These are phyloP conservation scores for Lepidium didymum DNA, from an alignment of 345 rosid genomes.

Conservation along the genomic window DNA sequence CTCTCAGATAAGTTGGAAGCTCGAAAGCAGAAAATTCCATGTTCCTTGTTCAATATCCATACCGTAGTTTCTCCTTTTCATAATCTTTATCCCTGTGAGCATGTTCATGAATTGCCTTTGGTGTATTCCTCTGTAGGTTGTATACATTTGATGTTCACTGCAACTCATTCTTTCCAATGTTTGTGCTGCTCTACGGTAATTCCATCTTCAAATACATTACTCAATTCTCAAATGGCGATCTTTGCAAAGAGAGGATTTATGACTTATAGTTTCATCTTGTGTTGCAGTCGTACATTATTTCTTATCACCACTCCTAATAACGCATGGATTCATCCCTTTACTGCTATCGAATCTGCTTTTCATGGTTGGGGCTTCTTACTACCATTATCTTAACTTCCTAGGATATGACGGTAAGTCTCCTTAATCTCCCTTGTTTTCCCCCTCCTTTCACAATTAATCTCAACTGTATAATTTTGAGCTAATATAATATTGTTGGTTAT, in stretches of 20 bases:
- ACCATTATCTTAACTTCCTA: conserved; percentile 96
- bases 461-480: background rate
- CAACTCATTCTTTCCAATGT: conserved; percentile 99
- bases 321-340: conserved; percentile 85
- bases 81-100: background rate
- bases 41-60: background rate
- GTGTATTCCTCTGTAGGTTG: conserved; percentile 49
- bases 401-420: conserved; percentile 86
- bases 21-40: background rate
- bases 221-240: background rate
- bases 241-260: background rate
- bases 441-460: background rate
- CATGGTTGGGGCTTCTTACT: conserved; percentile 88
- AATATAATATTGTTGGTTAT: background rate
- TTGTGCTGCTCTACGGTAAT: conserved; percentile 87
- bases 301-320: conserved; percentile 73
- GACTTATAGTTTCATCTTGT: conserved; percentile 16
- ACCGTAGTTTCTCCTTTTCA: background rate
- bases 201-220: conserved; percentile 4
- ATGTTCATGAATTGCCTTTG: background rate
- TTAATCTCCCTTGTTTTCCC: background rate
- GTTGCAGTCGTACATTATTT: conserved; percentile 88
- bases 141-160: conserved; percentile 99
- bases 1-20: background rate
- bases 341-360: conserved; percentile 85